phyloP scores from a whole-genome alignment of 2,329 filamentous ascomycete genomes.

The Microascus cirrosus region DNA sequence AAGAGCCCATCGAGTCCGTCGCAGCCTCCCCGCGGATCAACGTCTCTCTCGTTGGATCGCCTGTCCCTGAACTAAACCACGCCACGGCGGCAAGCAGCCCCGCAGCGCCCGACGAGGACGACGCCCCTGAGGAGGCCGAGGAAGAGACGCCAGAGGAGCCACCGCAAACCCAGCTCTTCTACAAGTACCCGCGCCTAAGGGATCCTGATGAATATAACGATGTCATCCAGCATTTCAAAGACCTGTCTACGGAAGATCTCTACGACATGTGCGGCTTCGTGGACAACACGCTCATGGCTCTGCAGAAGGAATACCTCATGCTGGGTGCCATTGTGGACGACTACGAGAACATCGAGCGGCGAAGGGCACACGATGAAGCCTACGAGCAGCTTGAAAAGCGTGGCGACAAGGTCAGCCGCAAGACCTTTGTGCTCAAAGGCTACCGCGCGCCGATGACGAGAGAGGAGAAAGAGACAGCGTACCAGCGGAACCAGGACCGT shows the following conservation, averaged over 20 bases:
- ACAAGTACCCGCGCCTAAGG: conserved; percentile 37
- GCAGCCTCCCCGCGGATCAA: conserved; percentile 2
- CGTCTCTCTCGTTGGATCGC: not conserved
- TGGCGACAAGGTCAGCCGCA: not conserved
- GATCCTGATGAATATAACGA: conserved; percentile 36
- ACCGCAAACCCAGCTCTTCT: conserved; percentile 15
- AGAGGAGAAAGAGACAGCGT: conserved; percentile 29
- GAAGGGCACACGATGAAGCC: conserved; percentile 29
- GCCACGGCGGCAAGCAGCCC: conserved; percentile 3
- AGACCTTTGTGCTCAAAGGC: conserved; percentile 37
- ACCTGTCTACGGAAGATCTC: conserved; percentile 34
- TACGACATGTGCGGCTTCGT: conserved; percentile 30
- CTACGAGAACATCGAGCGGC: conserved; percentile 43
- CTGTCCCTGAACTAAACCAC: conserved; percentile 3
- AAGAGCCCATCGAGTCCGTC: conserved; percentile 14
- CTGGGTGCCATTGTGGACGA: conserved; percentile 42
- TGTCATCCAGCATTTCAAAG: conserved; percentile 36
- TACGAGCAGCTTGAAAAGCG: conserved; percentile 31
- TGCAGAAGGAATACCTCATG: conserved; percentile 42
- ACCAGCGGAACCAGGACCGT: conserved; percentile 41
- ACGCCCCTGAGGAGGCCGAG: conserved; percentile 9
- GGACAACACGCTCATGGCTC: conserved; percentile 34
- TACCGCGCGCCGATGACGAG: conserved; percentile 35
- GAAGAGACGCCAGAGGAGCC: conserved; percentile 3
- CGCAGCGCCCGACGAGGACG: conserved; percentile 9